These are phyloP conservation scores for Camelina hispida DNA, from an alignment of 345 rosid species.

Conservation along the genomic window DNA sequence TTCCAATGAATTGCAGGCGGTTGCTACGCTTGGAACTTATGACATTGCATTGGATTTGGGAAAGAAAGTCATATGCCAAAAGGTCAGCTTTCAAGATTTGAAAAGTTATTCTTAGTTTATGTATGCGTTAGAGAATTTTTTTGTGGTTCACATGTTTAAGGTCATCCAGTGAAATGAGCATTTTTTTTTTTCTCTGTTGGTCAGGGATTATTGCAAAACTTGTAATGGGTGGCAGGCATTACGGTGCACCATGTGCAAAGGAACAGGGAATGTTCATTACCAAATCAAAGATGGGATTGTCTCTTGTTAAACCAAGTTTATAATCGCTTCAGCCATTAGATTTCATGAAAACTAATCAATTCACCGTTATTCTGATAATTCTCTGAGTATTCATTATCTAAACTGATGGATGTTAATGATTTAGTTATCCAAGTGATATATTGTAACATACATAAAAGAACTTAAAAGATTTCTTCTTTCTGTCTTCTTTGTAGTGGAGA, in stretches of 20 bases:
- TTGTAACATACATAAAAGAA: conserved; percentile 13
- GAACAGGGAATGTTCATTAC: conserved; percentile 83
- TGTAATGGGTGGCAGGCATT: conserved; percentile 94
- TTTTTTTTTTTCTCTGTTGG: conserved; percentile 9
- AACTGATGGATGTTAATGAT: neutral
- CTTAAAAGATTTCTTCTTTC: conserved; percentile 1
- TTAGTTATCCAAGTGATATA: neutral
- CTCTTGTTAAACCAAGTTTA: conserved; percentile 7
- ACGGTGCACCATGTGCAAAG: conserved; percentile 89
- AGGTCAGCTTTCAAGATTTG: conserved; percentile 53
- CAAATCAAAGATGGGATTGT: conserved; percentile 68
- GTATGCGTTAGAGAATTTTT: neutral
- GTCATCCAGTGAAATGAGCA: neutral
- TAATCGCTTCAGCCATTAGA: neutral
- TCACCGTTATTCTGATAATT: neutral
- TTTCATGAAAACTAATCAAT: neutral
- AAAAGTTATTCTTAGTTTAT: too few relatives aligned
- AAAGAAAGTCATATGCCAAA: conserved; percentile 89
- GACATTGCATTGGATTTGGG: conserved; percentile 90
- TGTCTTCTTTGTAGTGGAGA: conserved; percentile 69
- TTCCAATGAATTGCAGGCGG: conserved; percentile 52
- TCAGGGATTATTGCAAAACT: conserved; percentile 70
- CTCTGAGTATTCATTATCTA: neutral
- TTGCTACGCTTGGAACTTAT: conserved; percentile 89
- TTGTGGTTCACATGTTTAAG: conserved; percentile 3